These are phyloP conservation scores for Barnettozyma californica DNA, from an alignment of 805 yeast genomes.

Conservation along the genomic window DNA sequence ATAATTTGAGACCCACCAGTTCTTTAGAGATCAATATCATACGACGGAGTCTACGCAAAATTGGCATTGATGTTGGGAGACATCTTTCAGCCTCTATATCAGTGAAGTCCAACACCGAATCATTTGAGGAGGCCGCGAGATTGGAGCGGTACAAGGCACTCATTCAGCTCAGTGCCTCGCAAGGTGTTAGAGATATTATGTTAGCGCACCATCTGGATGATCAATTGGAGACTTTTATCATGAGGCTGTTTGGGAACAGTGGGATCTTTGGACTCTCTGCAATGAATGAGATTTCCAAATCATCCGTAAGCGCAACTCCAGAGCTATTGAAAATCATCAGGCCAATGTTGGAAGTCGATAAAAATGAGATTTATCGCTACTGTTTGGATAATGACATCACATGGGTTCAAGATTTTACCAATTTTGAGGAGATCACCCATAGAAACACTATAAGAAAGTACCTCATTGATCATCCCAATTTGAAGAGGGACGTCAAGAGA, in stretches of 20 bases:
- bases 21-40: slow-evolving; percentile 23
- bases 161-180: slow-evolving; percentile 32
- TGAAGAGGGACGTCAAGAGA: slow-evolving; percentile 8
- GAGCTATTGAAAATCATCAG: slow-evolving; percentile 32
- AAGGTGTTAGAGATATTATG: slow-evolving; percentile 34
- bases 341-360: slow-evolving; percentile 47
- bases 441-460: slow-evolving; percentile 50
- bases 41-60: slow-evolving; percentile 10
- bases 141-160: slow-evolving; percentile 44
- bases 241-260: slow-evolving; percentile 44
- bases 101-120: slow-evolving; percentile 17
- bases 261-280: slow-evolving; percentile 57
- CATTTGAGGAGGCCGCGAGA: slow-evolving; percentile 60
- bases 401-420: slow-evolving; percentile 75
- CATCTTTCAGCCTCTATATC: slow-evolving; percentile 27
- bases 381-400: slow-evolving; percentile 35
- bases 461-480: slow-evolving; percentile 15
- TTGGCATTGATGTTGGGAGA: slow-evolving; percentile 22
- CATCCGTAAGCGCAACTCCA: slow-evolving; percentile 13
- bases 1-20: slow-evolving; percentile 41
- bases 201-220: slow-evolving; percentile 71
- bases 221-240: slow-evolving; percentile 63
- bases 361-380: slow-evolving; percentile 39
- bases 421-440: slow-evolving; percentile 43
- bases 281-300: slow-evolving; percentile 30